Base-by-base conservation (phyloP, 495 filamentous ascomycete species). In the Astrothelium macrocarpum region DNA sequence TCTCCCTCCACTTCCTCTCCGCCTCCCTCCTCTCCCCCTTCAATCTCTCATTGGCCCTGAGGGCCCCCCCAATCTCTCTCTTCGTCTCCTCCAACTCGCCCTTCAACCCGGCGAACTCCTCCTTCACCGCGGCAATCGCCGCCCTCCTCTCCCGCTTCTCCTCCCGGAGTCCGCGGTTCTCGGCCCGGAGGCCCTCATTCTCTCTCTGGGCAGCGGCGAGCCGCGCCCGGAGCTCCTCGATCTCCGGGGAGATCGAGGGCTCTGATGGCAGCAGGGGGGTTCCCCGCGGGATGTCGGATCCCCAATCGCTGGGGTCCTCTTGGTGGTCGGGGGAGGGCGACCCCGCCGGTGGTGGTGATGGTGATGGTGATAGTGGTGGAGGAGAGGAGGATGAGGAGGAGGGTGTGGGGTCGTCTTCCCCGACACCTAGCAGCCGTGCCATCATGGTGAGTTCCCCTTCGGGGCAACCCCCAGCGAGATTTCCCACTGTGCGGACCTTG, bases 41-140 rank as follows among this genome's bases (percentile, higher is more conserved):
- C 32, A 61, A 53, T 60, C 75, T 73, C 56, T 72, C 70, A 49
- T 65, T 67, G 9, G 73, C 74, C 73, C 74, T 16, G 36, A 42
- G 75, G 60, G 70, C 66, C 59, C 66, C 59, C 69, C 74, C 60
- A 60, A 76, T 53, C 49, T 70, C 67, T 64, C 68, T 66, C 4
- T 65, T 66, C 69, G 72, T 72, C 12, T 67, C 32, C 53, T 69
- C 60, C 58, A 68, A 53, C 66, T 75, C 73, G 34, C 63, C 61
- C 49, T 70, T 28, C 64, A 64, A 25, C 59, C 66, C 63, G 34
- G 64, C 64, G 26, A 71, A 32, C 46, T 39, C 32, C 25, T 29
- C 32, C 1, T 53, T 58, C 53, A 58, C n/a, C 53, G 10, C 53
- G 20, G 59, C 58, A 25, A 34, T 65, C 32, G 67, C 32, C 10